These are phyloP conservation scores for Tuber melanosporum DNA, from an alignment of 495 filamentous ascomycete species.

Conservation along the genomic window DNA sequence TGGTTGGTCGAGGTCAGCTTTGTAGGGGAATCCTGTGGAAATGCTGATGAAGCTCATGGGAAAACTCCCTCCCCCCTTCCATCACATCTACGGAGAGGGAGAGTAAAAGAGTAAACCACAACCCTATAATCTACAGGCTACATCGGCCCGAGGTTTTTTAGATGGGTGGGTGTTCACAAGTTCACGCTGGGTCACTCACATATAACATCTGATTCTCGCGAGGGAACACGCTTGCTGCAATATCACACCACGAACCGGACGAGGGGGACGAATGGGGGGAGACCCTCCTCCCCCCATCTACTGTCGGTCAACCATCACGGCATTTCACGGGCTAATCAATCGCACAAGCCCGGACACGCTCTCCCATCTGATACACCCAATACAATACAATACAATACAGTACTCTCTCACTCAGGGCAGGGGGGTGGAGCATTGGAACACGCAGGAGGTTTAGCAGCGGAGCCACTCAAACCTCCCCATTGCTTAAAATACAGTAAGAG, in stretches of 20 bases:
- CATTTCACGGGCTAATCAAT: not conserved
- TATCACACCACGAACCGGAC: not conserved
- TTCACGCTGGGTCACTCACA: not conserved
- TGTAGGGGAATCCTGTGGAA: not conserved
- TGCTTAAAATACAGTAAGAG: too few relatives aligned
- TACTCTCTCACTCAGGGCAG: too few relatives aligned
- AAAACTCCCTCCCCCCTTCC: too few relatives aligned
- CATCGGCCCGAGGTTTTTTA: not conserved
- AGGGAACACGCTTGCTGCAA: not conserved
- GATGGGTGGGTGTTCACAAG: not conserved
- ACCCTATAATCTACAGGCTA: not conserved
- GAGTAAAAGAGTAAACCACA: not conserved
- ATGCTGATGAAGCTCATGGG: not conserved
- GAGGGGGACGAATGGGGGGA: not conserved
- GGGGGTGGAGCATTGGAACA: too few relatives aligned
- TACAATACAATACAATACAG: too few relatives aligned
- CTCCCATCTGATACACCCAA: not conserved
- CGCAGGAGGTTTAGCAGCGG: too few relatives aligned
- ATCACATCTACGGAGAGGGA: too few relatives aligned
- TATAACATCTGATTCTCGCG: accelerated
- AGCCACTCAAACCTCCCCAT: too few relatives aligned
- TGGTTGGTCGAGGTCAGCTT: not conserved
- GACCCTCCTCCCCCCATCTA: too few relatives aligned
- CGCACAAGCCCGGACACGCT: not conserved
- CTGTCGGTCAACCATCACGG: not conserved